Base-by-base conservation (phyloP, 2,329 filamentous ascomycete genomes). In the Fusarium setosum region DNA sequence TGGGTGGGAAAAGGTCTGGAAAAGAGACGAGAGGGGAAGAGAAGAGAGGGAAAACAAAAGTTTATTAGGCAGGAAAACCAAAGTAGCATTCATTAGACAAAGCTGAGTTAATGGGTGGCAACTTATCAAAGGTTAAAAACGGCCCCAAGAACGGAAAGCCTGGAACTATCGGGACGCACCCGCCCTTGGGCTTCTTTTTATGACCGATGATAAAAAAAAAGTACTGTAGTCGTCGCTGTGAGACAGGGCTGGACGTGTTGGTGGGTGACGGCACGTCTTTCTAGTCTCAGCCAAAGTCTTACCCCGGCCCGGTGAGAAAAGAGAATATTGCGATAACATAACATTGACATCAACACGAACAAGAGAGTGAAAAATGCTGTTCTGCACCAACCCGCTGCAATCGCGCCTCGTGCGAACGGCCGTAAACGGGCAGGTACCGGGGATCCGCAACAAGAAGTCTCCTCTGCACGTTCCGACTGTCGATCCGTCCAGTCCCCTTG, bases 91-190 rank as follows among this genome's bases (percentile, higher is more conserved):
- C 37, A 56, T 63, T 65, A 34, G 35, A 41, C 52, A 66, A 54
- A 56, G 65, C 61, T 65, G 56, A 51, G 24, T 31, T 54, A 37
- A 8, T 32, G 41, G 24, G 62, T 65, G 62, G 62, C 62, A 65
- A 61, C 38, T 40, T 60, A 59, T 13, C 15, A 17, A 37, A 37
- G 15, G 21, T 24, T 21, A 52, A 41, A 23, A 29, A 15, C n/a
- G 23, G 37, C 31, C 50, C 57, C 37, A 34, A 52, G 32, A 18
- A 53, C 32, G 9, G 45, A 37, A 37, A 50, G 21, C 41, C 49
- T 20, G 26, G 29, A 31, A 31, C 56, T 65, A 49, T 47, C 50
- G 23, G 54, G 50, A 45, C 48, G 26, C 41, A 52, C 49, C 49
- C 49, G 37, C 35, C 49, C 32, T 32, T 18, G 32, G 37, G 44